Conservation (phyloP, 2,329 filamentous ascomycete genomes). For the Amauroascus niger region DNA sequence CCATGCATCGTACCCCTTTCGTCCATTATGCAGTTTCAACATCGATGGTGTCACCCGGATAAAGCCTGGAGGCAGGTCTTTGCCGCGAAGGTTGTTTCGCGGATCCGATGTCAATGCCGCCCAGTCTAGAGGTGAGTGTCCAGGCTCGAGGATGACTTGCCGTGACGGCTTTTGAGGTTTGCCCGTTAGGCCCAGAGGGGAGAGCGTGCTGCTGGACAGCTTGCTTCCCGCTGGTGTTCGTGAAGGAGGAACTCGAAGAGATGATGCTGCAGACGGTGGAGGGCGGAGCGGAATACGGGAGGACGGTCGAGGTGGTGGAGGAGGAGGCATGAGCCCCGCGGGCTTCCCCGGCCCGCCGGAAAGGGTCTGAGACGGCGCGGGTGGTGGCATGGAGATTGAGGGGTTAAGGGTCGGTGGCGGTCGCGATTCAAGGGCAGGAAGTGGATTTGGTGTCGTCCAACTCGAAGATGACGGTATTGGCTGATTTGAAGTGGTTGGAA, state of each 20-base stretch:
- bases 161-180: slow-evolving; percentile 39
- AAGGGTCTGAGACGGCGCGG: not conserved
- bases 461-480: slow-evolving; percentile 12
- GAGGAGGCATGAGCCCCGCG: slow-evolving; percentile 17
- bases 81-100: slow-evolving; percentile 56
- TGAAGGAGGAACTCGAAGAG: slow-evolving; percentile 37
- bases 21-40: slow-evolving; percentile 68
- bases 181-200: slow-evolving; percentile 35
- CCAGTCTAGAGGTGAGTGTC: slow-evolving; percentile 94
- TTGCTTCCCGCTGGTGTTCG: slow-evolving; percentile 31
- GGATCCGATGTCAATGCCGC: slow-evolving; percentile 61
- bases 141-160: slow-evolving; percentile 71
- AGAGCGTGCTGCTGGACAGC: slow-evolving; percentile 35
- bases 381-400: not conserved
- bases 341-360: not conserved
- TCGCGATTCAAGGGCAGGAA: not conserved
- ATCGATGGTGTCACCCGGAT: slow-evolving; percentile 72
- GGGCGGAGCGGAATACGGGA: slow-evolving; percentile 27
- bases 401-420: slow-evolving; percentile 8
- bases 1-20: slow-evolving; percentile 82
- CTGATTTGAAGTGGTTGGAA: slow-evolving; percentile 8
- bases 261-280: slow-evolving; percentile 23
- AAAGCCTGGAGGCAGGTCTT: slow-evolving; percentile 42
- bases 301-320: slow-evolving; percentile 21
- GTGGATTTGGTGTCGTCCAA: slow-evolving; percentile 11